Evolutionary conservation across 169 alveolate genomes (phyloP).

Genomic region (Babesia ovis): DNA sequence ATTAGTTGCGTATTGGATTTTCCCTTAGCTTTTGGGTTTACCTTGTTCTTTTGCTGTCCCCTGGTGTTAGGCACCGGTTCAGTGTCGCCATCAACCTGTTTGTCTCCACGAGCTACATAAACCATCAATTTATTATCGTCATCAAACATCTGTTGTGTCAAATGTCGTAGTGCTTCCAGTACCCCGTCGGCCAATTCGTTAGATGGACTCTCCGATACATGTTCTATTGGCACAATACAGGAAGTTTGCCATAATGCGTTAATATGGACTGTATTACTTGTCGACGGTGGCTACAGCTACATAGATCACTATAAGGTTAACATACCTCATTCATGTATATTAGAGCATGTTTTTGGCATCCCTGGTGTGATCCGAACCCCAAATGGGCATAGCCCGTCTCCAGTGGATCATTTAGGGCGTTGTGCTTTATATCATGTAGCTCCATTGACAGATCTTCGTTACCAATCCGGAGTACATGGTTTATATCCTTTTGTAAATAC

Average conservation of each 20-base stretch:
- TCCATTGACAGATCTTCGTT: constrained; percentile 21
- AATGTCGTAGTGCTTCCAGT: constrained; percentile 2
- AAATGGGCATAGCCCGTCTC: constrained; percentile 9
- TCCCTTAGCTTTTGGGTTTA: constrained; percentile 10
- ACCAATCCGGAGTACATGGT: not conserved
- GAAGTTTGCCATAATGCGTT: too few relatives aligned
- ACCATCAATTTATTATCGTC: not conserved
- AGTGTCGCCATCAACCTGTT: not conserved
- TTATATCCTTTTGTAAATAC: not conserved
- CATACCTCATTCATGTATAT: not conserved
- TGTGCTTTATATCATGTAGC: constrained; percentile 1
- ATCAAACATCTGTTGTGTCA: not conserved
- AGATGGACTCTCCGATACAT: not conserved
- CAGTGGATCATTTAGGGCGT: not conserved
- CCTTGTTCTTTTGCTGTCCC: not conserved
- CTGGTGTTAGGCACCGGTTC: not conserved
- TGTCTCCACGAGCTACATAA: not conserved
- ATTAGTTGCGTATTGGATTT: not conserved
- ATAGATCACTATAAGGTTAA: too few relatives aligned
- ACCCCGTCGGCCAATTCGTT: constrained; percentile 6
- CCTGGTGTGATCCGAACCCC: not conserved
- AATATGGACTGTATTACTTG: too few relatives aligned
- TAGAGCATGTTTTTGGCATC: constrained; percentile 11
- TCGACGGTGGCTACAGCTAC: too few relatives aligned
- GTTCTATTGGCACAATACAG: constrained; percentile 4